phyloP scores from a whole-genome alignment of 148 eudicot genomes.

The Diospyros lotus region DNA sequence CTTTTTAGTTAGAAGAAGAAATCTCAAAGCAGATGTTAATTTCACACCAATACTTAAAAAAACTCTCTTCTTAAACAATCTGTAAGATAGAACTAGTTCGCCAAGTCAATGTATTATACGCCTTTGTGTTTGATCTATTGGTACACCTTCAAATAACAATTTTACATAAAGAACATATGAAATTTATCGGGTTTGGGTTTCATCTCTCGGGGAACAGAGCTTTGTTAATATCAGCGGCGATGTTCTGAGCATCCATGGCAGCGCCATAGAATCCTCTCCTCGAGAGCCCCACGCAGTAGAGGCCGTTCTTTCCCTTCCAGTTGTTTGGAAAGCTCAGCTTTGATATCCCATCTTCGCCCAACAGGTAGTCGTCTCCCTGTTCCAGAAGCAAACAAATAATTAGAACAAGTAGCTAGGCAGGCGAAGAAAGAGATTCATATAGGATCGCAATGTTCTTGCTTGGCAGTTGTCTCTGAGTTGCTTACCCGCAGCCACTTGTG shows the following conservation, averaged over 20 bases:
- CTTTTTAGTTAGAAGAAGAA: no score
- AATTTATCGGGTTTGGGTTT: no score
- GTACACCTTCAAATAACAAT: no score
- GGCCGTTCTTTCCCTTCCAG: slow-evolving; percentile 77
- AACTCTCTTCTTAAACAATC: no score
- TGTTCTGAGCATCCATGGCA: slow-evolving; percentile 53
- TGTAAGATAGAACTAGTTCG: no score
- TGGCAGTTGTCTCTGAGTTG: not conserved
- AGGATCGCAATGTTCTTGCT: not conserved
- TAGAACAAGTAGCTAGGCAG: not conserved
- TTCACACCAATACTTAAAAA: no score
- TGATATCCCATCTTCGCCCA: slow-evolving; percentile 67
- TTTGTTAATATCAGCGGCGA: slow-evolving; percentile 51
- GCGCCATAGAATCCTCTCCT: slow-evolving; percentile 64
- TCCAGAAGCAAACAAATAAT: not conserved
- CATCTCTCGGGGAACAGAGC: not conserved
- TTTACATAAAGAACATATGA: no score
- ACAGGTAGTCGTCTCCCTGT: slow-evolving; percentile 56
- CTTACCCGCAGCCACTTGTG: slow-evolving; percentile 52
- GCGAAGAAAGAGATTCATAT: not conserved
- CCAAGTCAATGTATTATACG: no score
- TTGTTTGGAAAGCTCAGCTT: slow-evolving; percentile 52
- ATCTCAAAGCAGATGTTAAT: no score
- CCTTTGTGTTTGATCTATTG: no score
- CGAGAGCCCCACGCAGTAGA: slow-evolving; percentile 73